Evolutionary conservation across 179 eudicot species (phyloP).

Genomic region (Beta macrorhiza): DNA sequence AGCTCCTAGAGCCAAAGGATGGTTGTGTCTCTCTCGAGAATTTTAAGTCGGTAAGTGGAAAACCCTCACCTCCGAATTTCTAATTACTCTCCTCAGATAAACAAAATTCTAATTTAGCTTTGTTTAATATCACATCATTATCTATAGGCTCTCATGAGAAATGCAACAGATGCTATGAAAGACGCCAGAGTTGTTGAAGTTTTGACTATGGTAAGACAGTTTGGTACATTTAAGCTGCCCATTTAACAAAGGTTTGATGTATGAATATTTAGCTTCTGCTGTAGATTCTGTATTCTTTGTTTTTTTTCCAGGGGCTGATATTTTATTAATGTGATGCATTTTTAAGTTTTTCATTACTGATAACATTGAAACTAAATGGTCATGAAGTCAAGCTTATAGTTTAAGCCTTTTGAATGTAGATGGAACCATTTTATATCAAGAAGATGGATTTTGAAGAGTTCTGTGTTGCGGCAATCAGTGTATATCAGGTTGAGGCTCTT

Average conservation of each 20-base stretch:
- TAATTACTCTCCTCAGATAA: neutral
- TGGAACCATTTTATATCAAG: conserved; percentile 69
- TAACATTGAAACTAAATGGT: neutral
- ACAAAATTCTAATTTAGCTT: neutral
- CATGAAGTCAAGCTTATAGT: neutral
- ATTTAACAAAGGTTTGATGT: neutral
- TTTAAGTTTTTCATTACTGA: neutral
- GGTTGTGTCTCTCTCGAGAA: conserved; percentile 67
- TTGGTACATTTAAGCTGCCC: neutral
- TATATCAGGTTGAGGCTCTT: conserved; percentile 86
- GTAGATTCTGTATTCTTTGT: neutral
- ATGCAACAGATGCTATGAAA: conserved; percentile 86
- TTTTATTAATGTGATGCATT: neutral
- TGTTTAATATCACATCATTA: conserved; percentile 13
- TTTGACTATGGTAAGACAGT: conserved; percentile 63
- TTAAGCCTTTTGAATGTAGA: conserved; percentile 34
- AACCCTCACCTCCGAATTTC: neutral
- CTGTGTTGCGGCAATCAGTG: conserved; percentile 78
- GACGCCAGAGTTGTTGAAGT: conserved; percentile 74
- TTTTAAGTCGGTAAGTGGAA: conserved; percentile 57
- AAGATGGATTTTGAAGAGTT: conserved; percentile 80
- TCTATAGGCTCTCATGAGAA: conserved; percentile 71
- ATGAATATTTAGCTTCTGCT: neutral
- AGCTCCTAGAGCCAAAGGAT: conserved; percentile 71
- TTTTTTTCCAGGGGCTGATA: neutral